Evolutionary conservation across 768 basidiomycete species (phyloP), one percentile per base, ranked within the genome.

Genomic region (Boletus tylopilopsis): DNA sequence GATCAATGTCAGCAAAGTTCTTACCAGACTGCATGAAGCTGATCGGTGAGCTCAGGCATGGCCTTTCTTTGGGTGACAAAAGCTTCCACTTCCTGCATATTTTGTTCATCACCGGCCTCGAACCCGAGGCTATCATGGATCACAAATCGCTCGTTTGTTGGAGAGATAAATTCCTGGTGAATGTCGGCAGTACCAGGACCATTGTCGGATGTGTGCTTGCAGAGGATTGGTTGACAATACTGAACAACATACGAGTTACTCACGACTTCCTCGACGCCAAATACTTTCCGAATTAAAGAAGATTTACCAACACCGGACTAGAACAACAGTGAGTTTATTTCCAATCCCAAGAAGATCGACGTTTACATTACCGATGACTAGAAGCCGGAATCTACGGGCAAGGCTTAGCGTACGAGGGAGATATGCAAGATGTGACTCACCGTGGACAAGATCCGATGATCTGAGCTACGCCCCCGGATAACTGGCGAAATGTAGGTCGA

Each of bases 221-320:
- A 24, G 15, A 34, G 19, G 11, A 5, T 3, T 47, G 11, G 37
- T 27, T 4, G n/a, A n/a, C n/a, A n/a, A n/a, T n/a, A n/a, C n/a
- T n/a, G n/a, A n/a, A n/a, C n/a, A n/a, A n/a, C n/a, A n/a, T n/a
- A n/a, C 34, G 32, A 40, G n/a, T 18, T 19, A 23, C 57, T 43
- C 34, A 58, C 57, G 7, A 59, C 38, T 10, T 32, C 11, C 2
- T 30, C 6, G 7, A 57, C 57, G 7, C 57, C 56, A 29, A 58
- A 58, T 8, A 57, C 23, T 35, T 16, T 53, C 4, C 13, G 18
- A 12, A 57, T 54, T 18, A 57, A 23, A 4, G 57, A 41, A 13
- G 56, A 45, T 49, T 54, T 57, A 9, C 56, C 56, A 6, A 59
- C 56, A 3, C 57, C 56, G 1, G 47, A 35, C 57, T 57, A 45